Base-by-base conservation (phyloP, 2,329 filamentous ascomycete genomes). In the Zopfia rhizophila region DNA sequence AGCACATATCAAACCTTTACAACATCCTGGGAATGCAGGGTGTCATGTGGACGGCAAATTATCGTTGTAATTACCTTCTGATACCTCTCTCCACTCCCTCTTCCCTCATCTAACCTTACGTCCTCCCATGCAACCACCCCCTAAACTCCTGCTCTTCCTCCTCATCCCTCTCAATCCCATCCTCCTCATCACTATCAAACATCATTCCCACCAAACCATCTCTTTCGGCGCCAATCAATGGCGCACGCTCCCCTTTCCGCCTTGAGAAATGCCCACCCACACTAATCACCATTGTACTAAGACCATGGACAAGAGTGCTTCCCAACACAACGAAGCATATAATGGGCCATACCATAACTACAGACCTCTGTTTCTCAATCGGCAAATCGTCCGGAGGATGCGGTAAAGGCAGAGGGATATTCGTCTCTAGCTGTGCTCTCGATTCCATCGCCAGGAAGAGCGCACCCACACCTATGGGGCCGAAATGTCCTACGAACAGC, bases 391-490 rank as follows among this genome's bases (percentile, higher is more conserved):
- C 46, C 0, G 76, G 76, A 2, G 79, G 78, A 39, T 74, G 63
- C 1, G 74, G 68, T 7, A 78, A 56, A 2, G 78, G 79, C 1
- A 73, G 53, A 4, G 74, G 75, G 0, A 72, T 74, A 7, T 72
- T 75, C 0, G 73, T 82, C 53, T 83, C 80, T 0, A 84, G 69
- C 45, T 80, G 71, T 0, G 77, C 79, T 17, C 79, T 67, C 1
- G 78, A 77, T 68, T 83, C 81, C 32, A 83, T 81, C 2, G 80
- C 78, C 1, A 84, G 72, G 64, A 83, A 83, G 5, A 83, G 62
- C 0, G 78, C 81, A 2, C 80, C 81, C 1, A 83, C 73, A 13
- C 81, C 81, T 75, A 83, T 83, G 7, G 80, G 80, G 0, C 80
- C 80, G 45, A 84, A 83, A 56, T 83, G 81, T 0, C 81, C 80